Base-by-base conservation (phyloP, 1,284 basidiomycete genomes). In the Mycocalia duriaeana region DNA sequence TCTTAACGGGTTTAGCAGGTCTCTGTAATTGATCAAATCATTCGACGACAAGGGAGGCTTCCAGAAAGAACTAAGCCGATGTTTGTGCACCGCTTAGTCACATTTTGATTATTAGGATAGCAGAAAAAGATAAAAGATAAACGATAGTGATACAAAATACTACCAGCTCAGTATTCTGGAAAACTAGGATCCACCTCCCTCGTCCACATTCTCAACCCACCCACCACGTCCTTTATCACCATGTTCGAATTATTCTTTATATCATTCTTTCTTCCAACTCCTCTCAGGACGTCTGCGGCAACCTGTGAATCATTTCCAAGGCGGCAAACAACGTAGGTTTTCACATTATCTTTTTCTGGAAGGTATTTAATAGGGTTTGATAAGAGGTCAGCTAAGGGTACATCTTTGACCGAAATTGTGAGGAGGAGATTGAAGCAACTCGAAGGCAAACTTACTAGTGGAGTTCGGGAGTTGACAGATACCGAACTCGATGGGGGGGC, bases 291-390 rank as follows among this genome's bases (percentile, higher is more conserved):
- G 16, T 81, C 72, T 0, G 85, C 91, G 24, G 92, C 94, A 31
- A 93, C 74, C 59, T 92, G 88, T 0, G 93, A 96, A 64, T 98
- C 95, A 61, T 97, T 98, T 1, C 95, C 94, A 18, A 93, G 72
- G 19, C 92, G 77, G 65, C 94, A 98, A 26, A 97, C 65, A 20
- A 97, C 71, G 48, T 81, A 75, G 48, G 79, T 61, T 28, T 73
- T 51, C 16, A 54, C 59, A 6, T 53, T 49, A 25, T 49, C 35
- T 39, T 60, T 52, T 11, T 50, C 19, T 7, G 69, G 59, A 26
- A 77, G 46, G 46, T 72, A 64, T 6, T 64, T 53, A 4, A 58
- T 53, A 0, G 89, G 89, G 51, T 84, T 65, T 3, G 77, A 76
- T 8, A 85, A 68, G 0, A 92, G 64, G 25, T 76, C 68, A 24